Percentiles rank a stretch among this genome's conserved stretches.
Conservation (phyloP, 768 basidiomycete species). For the Calocera viscosa region DNA sequence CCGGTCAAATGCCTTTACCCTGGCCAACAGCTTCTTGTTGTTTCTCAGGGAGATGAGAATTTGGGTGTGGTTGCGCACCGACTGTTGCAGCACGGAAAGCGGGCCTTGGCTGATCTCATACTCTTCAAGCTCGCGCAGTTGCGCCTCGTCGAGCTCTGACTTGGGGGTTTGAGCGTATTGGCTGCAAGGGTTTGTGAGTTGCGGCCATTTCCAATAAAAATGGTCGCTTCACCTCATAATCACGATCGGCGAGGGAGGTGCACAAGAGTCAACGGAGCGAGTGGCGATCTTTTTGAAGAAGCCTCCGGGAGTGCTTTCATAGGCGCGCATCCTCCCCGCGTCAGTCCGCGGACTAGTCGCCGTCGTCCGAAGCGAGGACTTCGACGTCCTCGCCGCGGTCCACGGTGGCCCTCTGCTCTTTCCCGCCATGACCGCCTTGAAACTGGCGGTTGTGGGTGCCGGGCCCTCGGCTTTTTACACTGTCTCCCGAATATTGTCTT, state of each 20-base stretch:
- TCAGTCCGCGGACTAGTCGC: background rate
- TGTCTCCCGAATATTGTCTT: conserved; percentile 68
- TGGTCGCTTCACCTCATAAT: too few relatives aligned
- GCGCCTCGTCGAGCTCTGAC: conserved; percentile 94
- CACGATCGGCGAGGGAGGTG: too few relatives aligned
- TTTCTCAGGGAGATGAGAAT: conserved; percentile 93
- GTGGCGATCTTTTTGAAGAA: too few relatives aligned
- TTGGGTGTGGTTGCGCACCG: conserved; percentile 94
- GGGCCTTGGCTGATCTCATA: conserved; percentile 99
- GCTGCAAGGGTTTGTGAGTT: conserved; percentile 35
- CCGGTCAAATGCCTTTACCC: conserved; percentile 96
- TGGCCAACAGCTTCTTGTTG: conserved; percentile 91
- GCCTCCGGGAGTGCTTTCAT: too few relatives aligned
- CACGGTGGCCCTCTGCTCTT: background rate
- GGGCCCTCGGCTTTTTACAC: conserved; percentile 97
- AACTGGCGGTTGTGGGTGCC: conserved; percentile 76
- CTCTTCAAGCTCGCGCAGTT: conserved; percentile 90
- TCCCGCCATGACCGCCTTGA: background rate
- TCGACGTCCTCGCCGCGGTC: background rate
- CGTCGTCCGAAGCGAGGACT: background rate
- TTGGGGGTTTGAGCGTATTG: conserved; percentile 95
- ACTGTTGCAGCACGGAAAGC: conserved; percentile 88
- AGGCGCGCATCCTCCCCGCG: too few relatives aligned
- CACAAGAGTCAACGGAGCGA: too few relatives aligned
- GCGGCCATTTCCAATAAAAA: background rate